A percentile compares a stretch with the other conserved stretches of the same genome.
phyloP scores from a whole-genome alignment of 23 red algal genomes.

The Gracilaria vermiculophylla region DNA sequence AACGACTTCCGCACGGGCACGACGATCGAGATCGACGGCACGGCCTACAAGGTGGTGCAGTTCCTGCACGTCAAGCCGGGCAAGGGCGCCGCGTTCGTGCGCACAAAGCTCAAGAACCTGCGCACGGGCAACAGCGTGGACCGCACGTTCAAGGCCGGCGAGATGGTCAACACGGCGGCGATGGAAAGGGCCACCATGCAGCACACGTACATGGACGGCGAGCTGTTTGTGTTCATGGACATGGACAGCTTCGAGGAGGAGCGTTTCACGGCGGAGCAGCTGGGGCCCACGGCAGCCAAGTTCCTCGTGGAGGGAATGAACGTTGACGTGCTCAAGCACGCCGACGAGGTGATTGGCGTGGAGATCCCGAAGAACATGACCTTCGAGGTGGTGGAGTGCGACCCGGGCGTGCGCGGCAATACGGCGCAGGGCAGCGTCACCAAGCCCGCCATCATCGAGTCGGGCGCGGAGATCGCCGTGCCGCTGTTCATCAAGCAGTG shows the following conservation, averaged over 20 bases:
- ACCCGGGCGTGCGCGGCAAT: conserved; percentile 88
- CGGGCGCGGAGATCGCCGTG: conserved; percentile 87
- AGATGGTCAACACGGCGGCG: conserved; percentile 67
- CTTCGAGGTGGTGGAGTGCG: conserved; percentile 74
- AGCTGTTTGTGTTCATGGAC: conserved; percentile 95
- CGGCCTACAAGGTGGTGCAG: conserved; percentile 71
- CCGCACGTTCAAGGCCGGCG: conserved; percentile 92
- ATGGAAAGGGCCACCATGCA: conserved; percentile 89
- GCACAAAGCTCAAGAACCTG: conserved; percentile 96
- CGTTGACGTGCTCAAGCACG: conserved; percentile 74
- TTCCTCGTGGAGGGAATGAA: conserved; percentile 83
- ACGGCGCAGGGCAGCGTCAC: conserved; percentile 77
- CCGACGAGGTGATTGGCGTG: conserved; percentile 71
- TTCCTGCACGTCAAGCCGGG: conserved; percentile 98
- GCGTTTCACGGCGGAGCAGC: conserved; percentile 28
- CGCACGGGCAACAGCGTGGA: conserved; percentile 74
- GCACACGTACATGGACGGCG: conserved; percentile 89
- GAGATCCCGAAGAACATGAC: conserved; percentile 83
- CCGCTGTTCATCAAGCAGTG: conserved; percentile 90
- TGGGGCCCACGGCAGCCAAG: conserved; percentile 67
- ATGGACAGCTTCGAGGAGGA: conserved; percentile 95
- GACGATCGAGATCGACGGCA: conserved; percentile 82
- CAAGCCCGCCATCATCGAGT: conserved; percentile 91
- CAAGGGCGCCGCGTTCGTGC: conserved; percentile 96
- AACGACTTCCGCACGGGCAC: conserved; percentile 90